A percentile compares a stretch with the other conserved stretches of the same genome.
Conservation (phyloP, 2,329 filamentous ascomycete species). For the Colletotrichum shisoi region DNA sequence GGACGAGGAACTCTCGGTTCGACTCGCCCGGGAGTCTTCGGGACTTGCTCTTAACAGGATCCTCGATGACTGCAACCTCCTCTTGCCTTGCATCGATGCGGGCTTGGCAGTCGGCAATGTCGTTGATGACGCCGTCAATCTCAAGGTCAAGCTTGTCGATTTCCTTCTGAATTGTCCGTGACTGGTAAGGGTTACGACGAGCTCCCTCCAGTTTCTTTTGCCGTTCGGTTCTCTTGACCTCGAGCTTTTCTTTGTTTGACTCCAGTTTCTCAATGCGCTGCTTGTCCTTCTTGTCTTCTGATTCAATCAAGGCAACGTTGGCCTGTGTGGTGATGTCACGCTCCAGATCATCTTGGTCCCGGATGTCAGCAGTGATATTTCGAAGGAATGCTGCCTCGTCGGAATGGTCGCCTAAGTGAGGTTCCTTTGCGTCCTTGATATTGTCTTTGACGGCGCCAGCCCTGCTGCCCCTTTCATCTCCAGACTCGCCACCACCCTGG, state of each 20-base stretch:
- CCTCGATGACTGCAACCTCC: slow-evolving; percentile 56
- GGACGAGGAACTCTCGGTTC: slow-evolving; percentile 86
- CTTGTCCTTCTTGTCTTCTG: slow-evolving; percentile 69
- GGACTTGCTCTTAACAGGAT: slow-evolving; percentile 57
- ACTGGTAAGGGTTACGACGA: slow-evolving; percentile 57
- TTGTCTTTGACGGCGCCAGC: not conserved
- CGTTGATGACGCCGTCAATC: slow-evolving; percentile 70
- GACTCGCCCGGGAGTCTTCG: slow-evolving; percentile 79
- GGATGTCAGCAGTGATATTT: slow-evolving; percentile 59
- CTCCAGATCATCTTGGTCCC: slow-evolving; percentile 89
- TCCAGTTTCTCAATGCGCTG: slow-evolving; percentile 68
- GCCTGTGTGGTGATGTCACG: slow-evolving; percentile 78
- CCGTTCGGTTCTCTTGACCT: slow-evolving; percentile 68
- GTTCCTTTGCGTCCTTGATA: not conserved
- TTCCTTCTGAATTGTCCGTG: slow-evolving; percentile 68
- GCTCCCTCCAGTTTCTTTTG: slow-evolving; percentile 57
- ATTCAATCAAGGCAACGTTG: slow-evolving; percentile 65
- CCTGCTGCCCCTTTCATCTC: not conserved
- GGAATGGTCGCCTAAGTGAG: not conserved
- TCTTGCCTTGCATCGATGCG: slow-evolving; percentile 80
- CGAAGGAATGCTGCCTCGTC: slow-evolving; percentile 34
- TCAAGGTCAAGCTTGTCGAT: slow-evolving; percentile 71
- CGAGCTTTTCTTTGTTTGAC: slow-evolving; percentile 64
- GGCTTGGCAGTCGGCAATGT: slow-evolving; percentile 79
- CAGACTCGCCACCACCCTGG: not conserved